phyloP scores from a whole-genome alignment of 2,329 filamentous ascomycete genomes.

The Colletotrichum brevisporum region DNA sequence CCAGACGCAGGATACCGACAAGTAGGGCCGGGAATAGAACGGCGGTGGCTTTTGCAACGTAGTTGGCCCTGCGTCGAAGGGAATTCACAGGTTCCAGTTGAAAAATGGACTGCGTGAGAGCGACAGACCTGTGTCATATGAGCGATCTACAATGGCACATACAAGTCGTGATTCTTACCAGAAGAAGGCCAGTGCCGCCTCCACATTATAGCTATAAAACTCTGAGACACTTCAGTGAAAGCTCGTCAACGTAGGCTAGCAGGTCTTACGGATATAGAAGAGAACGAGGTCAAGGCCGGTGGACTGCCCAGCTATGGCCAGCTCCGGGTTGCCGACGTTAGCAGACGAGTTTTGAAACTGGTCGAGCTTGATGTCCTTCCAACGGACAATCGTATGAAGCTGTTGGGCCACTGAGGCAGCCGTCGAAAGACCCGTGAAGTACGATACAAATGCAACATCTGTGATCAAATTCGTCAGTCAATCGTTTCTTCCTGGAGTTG shows the following conservation, averaged over 20 bases:
- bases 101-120: conserved; percentile 54
- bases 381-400: conserved; percentile 55
- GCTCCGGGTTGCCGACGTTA: conserved; percentile 54
- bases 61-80: conserved; percentile 44
- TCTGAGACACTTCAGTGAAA: conserved; percentile 50
- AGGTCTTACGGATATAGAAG: conserved; percentile 61
- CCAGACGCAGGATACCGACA: conserved; percentile 50
- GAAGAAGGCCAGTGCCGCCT: conserved; percentile 60
- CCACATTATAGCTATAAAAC: conserved; percentile 66
- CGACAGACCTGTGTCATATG: conserved; percentile 50
- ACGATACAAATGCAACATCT: conserved; percentile 59
- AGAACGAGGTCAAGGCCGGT: conserved; percentile 57
- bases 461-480: conserved; percentile 25
- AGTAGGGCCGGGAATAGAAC: conserved; percentile 54
- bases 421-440: conserved; percentile 53
- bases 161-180: conserved; percentile 54
- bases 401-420: conserved; percentile 59
- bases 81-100: conserved; percentile 48
- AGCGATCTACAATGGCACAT: neutral
- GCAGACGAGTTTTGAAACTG: conserved; percentile 54
- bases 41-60: conserved; percentile 52
- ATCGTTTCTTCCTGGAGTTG: neutral
- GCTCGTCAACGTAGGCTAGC: neutral
- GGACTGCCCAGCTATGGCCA: conserved; percentile 58
- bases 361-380: conserved; percentile 55